Percentiles rank a stretch among this genome's conserved stretches.
Conservation (phyloP, 2,329 filamentous ascomycete species). For the Cryphonectria parasitica region DNA sequence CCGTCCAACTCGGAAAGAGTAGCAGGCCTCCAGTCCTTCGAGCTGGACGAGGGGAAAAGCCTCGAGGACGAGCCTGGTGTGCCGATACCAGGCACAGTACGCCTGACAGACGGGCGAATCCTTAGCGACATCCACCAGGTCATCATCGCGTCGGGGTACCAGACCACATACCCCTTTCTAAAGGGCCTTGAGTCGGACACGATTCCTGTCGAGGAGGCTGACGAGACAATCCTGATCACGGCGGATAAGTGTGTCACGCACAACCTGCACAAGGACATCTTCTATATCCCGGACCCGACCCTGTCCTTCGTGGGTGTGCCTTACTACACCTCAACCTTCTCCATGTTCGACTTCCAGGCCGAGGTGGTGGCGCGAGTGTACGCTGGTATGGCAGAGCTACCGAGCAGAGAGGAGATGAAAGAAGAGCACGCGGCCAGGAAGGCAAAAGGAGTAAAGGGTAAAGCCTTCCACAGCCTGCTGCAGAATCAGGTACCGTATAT, state of each 20-base stretch:
- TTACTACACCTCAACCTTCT: slow-evolving; percentile 69
- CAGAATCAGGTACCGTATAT: slow-evolving; percentile 36
- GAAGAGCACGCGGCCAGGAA: slow-evolving; percentile 39
- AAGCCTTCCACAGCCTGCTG: slow-evolving; percentile 44
- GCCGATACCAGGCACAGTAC: slow-evolving; percentile 53
- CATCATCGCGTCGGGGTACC: slow-evolving; percentile 71
- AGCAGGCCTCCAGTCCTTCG: slow-evolving; percentile 53
- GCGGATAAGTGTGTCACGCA: slow-evolving; percentile 65
- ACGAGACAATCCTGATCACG: slow-evolving; percentile 60
- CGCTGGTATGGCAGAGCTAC: slow-evolving; percentile 53
- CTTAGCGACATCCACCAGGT: slow-evolving; percentile 63
- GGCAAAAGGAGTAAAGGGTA: slow-evolving; percentile 38
- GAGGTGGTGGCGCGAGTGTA: slow-evolving; percentile 62
- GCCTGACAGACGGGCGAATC: slow-evolving; percentile 55
- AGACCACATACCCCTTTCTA: slow-evolving; percentile 69
- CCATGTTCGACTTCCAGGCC: slow-evolving; percentile 72
- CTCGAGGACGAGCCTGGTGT: slow-evolving; percentile 29
- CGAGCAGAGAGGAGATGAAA: slow-evolving; percentile 45
- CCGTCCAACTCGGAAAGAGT: slow-evolving; percentile 58
- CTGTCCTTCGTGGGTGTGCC: slow-evolving; percentile 67
- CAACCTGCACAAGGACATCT: slow-evolving; percentile 72
- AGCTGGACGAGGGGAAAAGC: slow-evolving; percentile 39
- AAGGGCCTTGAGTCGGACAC: slow-evolving; percentile 48
- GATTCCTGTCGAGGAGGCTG: slow-evolving; percentile 48
- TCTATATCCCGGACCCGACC: slow-evolving; percentile 69